Conservation (phyloP, 768 basidiomycete species). For the Russula vinacea region DNA sequence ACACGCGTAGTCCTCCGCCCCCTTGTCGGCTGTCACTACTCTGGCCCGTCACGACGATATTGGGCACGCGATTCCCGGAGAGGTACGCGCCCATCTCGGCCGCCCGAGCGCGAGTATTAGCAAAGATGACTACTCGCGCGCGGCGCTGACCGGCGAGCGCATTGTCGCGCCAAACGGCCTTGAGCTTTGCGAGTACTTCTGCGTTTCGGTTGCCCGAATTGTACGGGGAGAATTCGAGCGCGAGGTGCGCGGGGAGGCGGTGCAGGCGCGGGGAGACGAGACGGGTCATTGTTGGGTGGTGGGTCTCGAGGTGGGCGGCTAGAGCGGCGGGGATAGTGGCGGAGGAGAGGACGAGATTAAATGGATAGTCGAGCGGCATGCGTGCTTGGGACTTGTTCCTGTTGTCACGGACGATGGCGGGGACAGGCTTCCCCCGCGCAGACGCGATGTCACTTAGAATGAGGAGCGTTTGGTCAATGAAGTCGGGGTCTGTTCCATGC, state of each 20-base stretch:
- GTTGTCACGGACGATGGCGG: slow-evolving; percentile 20
- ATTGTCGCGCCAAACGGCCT: slow-evolving; percentile 73
- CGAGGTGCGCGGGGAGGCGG: slow-evolving; percentile 64
- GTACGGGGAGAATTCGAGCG: slow-evolving; percentile 71
- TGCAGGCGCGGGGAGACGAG: slow-evolving; percentile 80
- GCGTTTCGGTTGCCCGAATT: slow-evolving; percentile 77
- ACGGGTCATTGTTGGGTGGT: slow-evolving; percentile 64
- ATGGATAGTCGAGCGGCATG: slow-evolving; percentile 56
- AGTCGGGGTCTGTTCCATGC: slow-evolving; percentile 66
- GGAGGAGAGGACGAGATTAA: slow-evolving; percentile 76
- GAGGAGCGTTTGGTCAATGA: slow-evolving; percentile 65
- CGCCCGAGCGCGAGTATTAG: slow-evolving; percentile 48
- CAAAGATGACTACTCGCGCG: slow-evolving; percentile 78
- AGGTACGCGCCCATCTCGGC: slow-evolving; percentile 28
- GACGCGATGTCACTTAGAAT: slow-evolving; percentile 68
- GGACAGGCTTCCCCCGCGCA: slow-evolving; percentile 52
- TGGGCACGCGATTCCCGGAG: slow-evolving; percentile 12
- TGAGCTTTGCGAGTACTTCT: slow-evolving; percentile 73
- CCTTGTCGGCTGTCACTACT: background rate
- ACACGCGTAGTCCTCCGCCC: slow-evolving; percentile 1
- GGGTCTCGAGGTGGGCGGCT: slow-evolving; percentile 55
- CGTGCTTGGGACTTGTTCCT: background rate
- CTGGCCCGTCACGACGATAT: slow-evolving; percentile 24
- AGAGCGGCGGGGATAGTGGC: slow-evolving; percentile 85
- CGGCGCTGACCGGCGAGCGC: slow-evolving; percentile 39